These are phyloP conservation scores for Eucalyptus polybractea DNA, from an alignment of 345 rosid genomes.

Conservation along the genomic window DNA sequence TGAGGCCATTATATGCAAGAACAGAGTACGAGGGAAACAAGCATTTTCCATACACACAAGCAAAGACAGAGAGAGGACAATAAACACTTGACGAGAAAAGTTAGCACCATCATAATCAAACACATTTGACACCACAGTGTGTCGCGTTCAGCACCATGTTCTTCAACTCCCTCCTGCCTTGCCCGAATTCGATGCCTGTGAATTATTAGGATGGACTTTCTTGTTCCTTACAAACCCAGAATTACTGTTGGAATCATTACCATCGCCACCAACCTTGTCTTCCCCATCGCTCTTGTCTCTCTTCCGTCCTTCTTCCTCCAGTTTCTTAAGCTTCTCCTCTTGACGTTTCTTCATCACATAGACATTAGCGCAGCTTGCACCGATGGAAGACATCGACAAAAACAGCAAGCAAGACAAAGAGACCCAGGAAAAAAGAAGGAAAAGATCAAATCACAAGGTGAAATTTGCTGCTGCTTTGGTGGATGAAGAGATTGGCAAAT, in stretches of 20 bases:
- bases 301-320: neutral
- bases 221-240: neutral
- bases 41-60: neutral
- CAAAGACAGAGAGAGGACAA: neutral
- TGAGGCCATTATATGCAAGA: neutral
- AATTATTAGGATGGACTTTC: neutral
- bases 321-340: conserved; percentile 14
- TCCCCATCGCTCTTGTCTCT: neutral
- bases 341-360: conserved; percentile 13
- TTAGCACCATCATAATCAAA: neutral
- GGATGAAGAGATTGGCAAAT: neutral
- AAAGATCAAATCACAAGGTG: neutral
- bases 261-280: neutral
- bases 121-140: neutral
- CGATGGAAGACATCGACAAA: conserved; percentile 15
- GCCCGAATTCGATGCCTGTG: neutral
- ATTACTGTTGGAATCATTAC: neutral
- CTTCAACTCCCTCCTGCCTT: neutral
- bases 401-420: neutral
- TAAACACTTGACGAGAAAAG: neutral
- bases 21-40: neutral
- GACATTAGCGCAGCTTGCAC: conserved; percentile 15
- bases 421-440: neutral
- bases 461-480: neutral
- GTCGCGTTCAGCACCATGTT: neutral